Evolutionary conservation across 2,329 filamentous ascomycete species (phyloP), one percentile per base, ranked within the genome.

Genomic region (Penicillium nordicum): DNA sequence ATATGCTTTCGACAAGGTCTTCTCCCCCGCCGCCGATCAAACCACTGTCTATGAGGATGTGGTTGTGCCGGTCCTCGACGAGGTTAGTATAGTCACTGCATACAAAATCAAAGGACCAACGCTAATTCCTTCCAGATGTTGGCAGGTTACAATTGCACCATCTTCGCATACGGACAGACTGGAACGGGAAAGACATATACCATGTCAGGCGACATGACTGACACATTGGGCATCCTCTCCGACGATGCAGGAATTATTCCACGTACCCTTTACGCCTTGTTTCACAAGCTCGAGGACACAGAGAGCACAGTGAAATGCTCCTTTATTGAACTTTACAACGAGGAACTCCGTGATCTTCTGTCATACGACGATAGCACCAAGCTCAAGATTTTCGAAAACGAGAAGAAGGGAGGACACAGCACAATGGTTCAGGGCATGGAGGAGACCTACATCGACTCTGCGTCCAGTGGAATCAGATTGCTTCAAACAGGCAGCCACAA

Each of bases 111-210:
- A 16, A 27, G n/a, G 23, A 14, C 18, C 49, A 29, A 29, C 37
- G 41, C 59, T 63, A 55, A 68, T 60, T 56, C 12, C 12, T 7
- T 16, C 3, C 64, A 96, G 91, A 96, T 97, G 82, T 83, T 99
- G 41, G 84, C 87, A 25, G 94, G 94, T 50, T 97, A 90, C 78
- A 99, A 99, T 74, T 99, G 94, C 77, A 99, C 94, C 5, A 96
- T 99, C 58, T 99, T 99, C 68, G 94, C 94, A 34, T 99, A 99
- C 72, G 94, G 94, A 27, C 94, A 99, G 74, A 99, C 94, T 0
- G 94, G 94, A 43, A 99, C 94, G 0, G 94, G 94, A 66, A 99
- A 99, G 75, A 99, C 94, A 14, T 99, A 99, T 75, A 99, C 94
- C 25, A 99, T 99, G 94, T 96, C 93, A 0, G 94, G 94, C 53